Conservation (phyloP, 768 basidiomycete genomes). For the Kwoniella mangroviensis region DNA sequence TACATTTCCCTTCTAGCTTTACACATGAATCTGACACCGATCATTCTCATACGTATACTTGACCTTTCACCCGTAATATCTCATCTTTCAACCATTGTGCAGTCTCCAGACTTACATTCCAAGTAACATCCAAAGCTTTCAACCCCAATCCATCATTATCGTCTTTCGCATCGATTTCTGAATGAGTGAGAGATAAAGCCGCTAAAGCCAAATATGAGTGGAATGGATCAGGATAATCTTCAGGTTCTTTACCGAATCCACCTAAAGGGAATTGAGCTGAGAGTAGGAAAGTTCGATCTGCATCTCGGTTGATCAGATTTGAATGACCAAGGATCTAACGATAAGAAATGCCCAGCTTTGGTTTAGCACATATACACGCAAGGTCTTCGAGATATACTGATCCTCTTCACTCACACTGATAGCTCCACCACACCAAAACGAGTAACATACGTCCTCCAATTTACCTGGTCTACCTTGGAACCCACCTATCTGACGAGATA, state of each 20-base stretch:
- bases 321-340: conserved; percentile 71
- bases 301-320: conserved; percentile 65
- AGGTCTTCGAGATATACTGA: neutral
- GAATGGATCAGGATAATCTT: conserved; percentile 87
- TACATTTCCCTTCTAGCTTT: neutral
- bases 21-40: neutral
- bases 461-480: conserved; percentile 90
- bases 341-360: neutral
- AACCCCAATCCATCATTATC: conserved; percentile 63
- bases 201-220: conserved; percentile 93
- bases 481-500: conserved; percentile 79
- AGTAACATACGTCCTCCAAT: conserved; percentile 88
- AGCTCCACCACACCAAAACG: conserved; percentile 90
- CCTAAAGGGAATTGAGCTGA: conserved; percentile 85
- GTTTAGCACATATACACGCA: neutral
- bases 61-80: conserved; percentile 60
- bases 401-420: conserved; percentile 65
- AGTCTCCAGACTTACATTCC: conserved; percentile 73
- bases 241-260: conserved; percentile 83
- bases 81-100: conserved; percentile 69
- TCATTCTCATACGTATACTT: neutral
- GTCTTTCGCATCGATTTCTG: conserved; percentile 27
- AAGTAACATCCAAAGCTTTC: conserved; percentile 67
- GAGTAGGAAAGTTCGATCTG: conserved; percentile 70
- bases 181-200: conserved; percentile 67